These are phyloP conservation scores for Periglandula ipomoeae DNA, from an alignment of 2,329 filamentous ascomycete species.

Conservation along the genomic window DNA sequence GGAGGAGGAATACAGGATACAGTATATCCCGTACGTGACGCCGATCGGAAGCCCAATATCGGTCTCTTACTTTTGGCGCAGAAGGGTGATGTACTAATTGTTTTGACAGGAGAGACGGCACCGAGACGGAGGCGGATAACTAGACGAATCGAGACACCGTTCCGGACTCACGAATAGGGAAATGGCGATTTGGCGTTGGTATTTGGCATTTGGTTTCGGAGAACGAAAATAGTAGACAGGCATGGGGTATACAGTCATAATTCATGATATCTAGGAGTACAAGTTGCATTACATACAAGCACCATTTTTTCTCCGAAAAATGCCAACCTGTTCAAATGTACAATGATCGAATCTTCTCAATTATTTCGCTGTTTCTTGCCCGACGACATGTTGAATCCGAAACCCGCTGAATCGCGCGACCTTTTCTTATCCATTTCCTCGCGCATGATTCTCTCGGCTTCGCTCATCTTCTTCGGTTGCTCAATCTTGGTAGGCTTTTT, in stretches of 20 bases:
- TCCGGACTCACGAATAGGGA: no score
- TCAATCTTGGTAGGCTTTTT: constrained; percentile 54
- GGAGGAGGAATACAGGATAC: constrained; percentile 54
- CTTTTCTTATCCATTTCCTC: constrained; percentile 69
- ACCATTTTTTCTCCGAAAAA: neutral
- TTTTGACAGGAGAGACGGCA: constrained; percentile 43
- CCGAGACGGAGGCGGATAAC: constrained; percentile 39
- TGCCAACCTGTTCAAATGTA: neutral
- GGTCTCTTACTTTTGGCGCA: neutral
- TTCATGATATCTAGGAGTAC: constrained; percentile 3
- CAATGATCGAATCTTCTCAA: constrained; percentile 5
- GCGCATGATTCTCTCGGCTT: constrained; percentile 83
- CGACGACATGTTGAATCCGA: constrained; percentile 36
- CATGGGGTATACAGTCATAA: neutral
- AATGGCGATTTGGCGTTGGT: constrained; percentile 5
- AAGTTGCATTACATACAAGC: neutral
- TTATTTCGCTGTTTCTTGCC: constrained; percentile 42
- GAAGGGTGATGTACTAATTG: constrained; percentile 1
- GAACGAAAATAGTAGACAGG: neutral
- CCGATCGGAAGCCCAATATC: neutral
- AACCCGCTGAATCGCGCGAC: constrained; percentile 37
- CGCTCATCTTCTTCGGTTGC: constrained; percentile 74
- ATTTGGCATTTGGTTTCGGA: neutral
- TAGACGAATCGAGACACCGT: constrained; percentile 11
- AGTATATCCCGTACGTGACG: constrained; percentile 58